phyloP scores from a whole-genome alignment of 306 rosid genomes.

The Sechiopsis laciniata region DNA sequence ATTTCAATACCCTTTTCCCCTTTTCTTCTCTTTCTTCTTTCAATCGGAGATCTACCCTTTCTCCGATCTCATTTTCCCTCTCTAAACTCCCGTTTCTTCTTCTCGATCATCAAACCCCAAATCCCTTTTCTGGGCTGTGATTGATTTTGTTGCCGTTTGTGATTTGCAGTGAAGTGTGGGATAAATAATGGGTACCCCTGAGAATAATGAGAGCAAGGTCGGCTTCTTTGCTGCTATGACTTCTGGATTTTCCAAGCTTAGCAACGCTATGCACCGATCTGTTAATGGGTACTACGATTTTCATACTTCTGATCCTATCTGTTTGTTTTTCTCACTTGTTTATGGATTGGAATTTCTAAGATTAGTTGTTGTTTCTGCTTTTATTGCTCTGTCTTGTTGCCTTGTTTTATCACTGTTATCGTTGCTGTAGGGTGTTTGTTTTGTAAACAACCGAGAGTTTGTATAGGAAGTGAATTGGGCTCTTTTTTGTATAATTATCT shows the following conservation, averaged over 20 bases:
- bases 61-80: not conserved
- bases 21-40: no score
- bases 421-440: not conserved
- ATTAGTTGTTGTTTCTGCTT: not conserved
- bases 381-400: not conserved
- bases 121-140: not conserved
- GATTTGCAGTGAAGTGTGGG: slow-evolving; percentile 16
- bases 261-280: slow-evolving; percentile 88
- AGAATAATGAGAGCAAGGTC: slow-evolving; percentile 47
- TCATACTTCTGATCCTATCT: not conserved
- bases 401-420: not conserved
- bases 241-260: slow-evolving; percentile 58
- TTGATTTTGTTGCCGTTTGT: not conserved
- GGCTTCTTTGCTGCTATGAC: slow-evolving; percentile 71
- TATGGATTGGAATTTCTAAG: no score
- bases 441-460: not conserved
- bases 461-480: not conserved
- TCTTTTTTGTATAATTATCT: not conserved
- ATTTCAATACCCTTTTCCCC: not conserved
- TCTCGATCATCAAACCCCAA: not conserved
- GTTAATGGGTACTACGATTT: slow-evolving; percentile 60
- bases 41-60: not conserved
- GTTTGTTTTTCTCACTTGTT: no score
- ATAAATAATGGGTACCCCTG: slow-evolving; percentile 50
- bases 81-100: not conserved